Percentiles rank a stretch among this genome's conserved stretches.
phyloP scores from a whole-genome alignment of 75 land plant species.

The Pinus tabuliformis region DNA sequence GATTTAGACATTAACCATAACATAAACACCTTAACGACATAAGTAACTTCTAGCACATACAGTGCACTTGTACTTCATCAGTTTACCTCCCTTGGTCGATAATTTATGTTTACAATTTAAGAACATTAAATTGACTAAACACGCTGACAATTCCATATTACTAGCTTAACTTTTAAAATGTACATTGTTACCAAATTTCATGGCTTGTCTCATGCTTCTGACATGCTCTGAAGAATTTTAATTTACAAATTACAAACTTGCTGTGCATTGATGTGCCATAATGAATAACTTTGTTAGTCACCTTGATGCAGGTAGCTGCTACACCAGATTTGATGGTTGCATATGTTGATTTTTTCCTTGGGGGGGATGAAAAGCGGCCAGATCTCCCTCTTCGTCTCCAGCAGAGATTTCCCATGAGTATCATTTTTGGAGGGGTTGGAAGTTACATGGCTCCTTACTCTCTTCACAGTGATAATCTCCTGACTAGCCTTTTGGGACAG shows the following conservation, averaged over 20 bases:
- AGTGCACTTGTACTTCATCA: too few species aligned
- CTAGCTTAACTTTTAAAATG: neutral
- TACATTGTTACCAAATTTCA: neutral
- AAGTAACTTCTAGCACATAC: too few species aligned
- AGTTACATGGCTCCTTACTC: constrained; percentile 94
- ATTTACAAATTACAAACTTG: neutral
- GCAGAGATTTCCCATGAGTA: constrained; percentile 75
- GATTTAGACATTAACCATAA: too few species aligned
- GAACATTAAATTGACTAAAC: too few species aligned
- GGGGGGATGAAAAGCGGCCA: constrained; percentile 96
- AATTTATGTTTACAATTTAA: too few species aligned
- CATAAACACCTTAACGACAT: too few species aligned
- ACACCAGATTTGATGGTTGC: constrained; percentile 91
- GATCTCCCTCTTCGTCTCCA: constrained; percentile 90
- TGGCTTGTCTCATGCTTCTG: neutral
- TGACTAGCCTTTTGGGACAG: constrained; percentile 93
- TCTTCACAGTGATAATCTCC: constrained; percentile 93
- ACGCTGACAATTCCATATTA: neutral
- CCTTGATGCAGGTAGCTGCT: constrained; percentile 79
- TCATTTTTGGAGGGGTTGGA: constrained; percentile 95
- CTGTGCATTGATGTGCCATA: neutral
- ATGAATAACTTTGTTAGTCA: neutral
- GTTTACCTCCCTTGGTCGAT: too few species aligned
- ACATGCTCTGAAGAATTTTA: neutral
- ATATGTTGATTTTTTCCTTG: constrained; percentile 93